Conservation (phyloP, 139 green algal genomes). For the Chlorella sp. region DNA sequence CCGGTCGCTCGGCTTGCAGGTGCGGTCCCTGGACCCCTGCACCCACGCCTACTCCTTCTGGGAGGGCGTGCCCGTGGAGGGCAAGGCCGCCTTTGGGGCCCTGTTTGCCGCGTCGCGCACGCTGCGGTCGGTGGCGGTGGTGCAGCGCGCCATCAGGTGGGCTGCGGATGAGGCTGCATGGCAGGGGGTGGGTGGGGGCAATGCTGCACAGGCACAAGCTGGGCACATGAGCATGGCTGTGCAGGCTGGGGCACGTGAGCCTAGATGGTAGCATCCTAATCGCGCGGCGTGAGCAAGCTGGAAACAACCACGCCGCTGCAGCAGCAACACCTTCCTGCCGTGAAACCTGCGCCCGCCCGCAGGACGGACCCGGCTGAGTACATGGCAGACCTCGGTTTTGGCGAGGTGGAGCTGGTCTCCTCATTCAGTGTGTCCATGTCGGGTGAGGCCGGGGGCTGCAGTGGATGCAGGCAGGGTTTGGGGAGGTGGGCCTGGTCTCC, state of each 20-base stretch:
- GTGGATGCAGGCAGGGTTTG: no score
- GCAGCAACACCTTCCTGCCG: neutral
- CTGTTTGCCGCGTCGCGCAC: constrained; percentile 70
- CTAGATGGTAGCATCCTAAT: no score
- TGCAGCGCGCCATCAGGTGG: constrained; percentile 77
- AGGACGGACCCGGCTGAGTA: constrained; percentile 50
- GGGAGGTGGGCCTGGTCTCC: no score
- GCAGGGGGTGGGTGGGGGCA: no score
- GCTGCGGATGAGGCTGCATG: no score
- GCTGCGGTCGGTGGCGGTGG: constrained; percentile 78
- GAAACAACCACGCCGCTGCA: neutral
- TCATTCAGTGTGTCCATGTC: constrained; percentile 89
- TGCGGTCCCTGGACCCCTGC: constrained; percentile 68
- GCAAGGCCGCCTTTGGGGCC: constrained; percentile 78
- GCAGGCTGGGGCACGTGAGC: no score
- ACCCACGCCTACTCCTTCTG: constrained; percentile 96
- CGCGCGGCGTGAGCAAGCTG: neutral
- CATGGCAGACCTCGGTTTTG: constrained; percentile 85
- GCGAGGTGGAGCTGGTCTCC: constrained; percentile 69
- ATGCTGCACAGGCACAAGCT: no score
- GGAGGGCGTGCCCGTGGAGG: constrained; percentile 85
- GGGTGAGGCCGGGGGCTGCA: constrained; percentile 45
- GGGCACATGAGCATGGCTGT: no score
- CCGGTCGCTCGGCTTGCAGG: constrained; percentile 39
- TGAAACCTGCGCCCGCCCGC: neutral